These are phyloP conservation scores for Leccinum subgranulosum DNA, from an alignment of 768 basidiomycete species.

Conservation along the genomic window DNA sequence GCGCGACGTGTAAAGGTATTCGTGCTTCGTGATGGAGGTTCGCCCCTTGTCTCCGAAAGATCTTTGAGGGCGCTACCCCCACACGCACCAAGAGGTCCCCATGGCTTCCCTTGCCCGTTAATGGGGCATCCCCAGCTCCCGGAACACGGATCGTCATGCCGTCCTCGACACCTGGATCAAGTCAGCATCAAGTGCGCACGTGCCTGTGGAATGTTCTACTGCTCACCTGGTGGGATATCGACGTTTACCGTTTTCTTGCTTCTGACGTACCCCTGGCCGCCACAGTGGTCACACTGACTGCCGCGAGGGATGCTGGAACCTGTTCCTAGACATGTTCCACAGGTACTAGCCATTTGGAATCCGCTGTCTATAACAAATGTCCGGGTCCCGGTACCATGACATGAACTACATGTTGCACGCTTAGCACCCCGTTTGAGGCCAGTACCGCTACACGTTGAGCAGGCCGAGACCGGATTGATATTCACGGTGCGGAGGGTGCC, in stretches of 20 bases:
- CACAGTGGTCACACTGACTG: conserved; percentile 76
- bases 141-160: conserved; percentile 88
- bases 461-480: conserved; percentile 79
- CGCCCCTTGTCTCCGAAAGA: conserved; percentile 86
- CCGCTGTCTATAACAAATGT: conserved; percentile 90
- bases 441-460: conserved; percentile 77
- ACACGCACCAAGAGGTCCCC: conserved; percentile 90
- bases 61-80: conserved; percentile 75
- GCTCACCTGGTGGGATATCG: conserved; percentile 81
- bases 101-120: conserved; percentile 69
- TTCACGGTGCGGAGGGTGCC: conserved; percentile 75
- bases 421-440: conserved; percentile 88
- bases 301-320: conserved; percentile 79
- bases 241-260: conserved; percentile 74
- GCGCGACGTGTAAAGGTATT: conserved; percentile 86
- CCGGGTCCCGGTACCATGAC: conserved; percentile 82
- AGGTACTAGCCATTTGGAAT: conserved; percentile 96
- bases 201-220: background rate
- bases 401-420: conserved; percentile 71
- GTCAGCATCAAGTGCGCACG: conserved; percentile 8
- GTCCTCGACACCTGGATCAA: conserved; percentile 77
- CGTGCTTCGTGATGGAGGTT: conserved; percentile 88
- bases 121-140: conserved; percentile 78
- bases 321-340: conserved; percentile 74
- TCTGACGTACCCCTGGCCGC: conserved; percentile 86